A percentile compares a stretch with the other conserved stretches of the same genome.
Conservation (phyloP, 768 basidiomycete genomes). For the Auricularia heimuer region DNA sequence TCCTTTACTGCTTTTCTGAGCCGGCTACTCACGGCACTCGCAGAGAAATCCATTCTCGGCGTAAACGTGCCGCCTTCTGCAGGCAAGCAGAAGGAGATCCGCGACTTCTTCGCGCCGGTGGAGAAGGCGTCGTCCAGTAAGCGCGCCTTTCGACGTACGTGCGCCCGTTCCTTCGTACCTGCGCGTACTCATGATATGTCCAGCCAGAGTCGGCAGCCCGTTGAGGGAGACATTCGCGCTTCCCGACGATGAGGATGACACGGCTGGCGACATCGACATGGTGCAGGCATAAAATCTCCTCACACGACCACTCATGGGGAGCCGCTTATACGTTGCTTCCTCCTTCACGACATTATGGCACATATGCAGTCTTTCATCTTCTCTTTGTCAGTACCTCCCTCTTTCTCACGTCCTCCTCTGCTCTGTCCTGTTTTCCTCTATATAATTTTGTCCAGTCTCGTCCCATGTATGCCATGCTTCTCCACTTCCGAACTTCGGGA, state of each 20-base stretch:
- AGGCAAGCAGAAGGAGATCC: background rate
- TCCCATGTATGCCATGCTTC: too few relatives aligned
- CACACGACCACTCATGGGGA: too few relatives aligned
- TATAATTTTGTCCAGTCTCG: too few relatives aligned
- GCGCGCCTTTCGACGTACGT: background rate
- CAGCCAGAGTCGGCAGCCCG: background rate
- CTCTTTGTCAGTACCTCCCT: too few relatives aligned
- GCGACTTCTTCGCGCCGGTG: background rate
- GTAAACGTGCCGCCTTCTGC: background rate
- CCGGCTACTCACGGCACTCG: background rate
- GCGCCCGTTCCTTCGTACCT: background rate
- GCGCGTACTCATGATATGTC: background rate
- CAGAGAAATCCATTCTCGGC: background rate
- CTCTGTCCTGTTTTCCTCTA: too few relatives aligned
- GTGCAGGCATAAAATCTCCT: too few relatives aligned
- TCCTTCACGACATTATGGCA: too few relatives aligned
- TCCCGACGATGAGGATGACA: background rate
- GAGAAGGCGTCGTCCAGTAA: background rate
- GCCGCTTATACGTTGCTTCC: too few relatives aligned
- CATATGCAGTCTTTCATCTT: too few relatives aligned
- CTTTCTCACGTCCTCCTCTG: too few relatives aligned
- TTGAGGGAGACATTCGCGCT: background rate
- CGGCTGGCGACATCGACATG: background rate
- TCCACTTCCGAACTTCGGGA: too few relatives aligned
- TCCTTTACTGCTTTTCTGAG: background rate